Evolutionary conservation across 768 basidiomycete genomes (phyloP).

Genomic region (Multifurca ochricompacta): DNA sequence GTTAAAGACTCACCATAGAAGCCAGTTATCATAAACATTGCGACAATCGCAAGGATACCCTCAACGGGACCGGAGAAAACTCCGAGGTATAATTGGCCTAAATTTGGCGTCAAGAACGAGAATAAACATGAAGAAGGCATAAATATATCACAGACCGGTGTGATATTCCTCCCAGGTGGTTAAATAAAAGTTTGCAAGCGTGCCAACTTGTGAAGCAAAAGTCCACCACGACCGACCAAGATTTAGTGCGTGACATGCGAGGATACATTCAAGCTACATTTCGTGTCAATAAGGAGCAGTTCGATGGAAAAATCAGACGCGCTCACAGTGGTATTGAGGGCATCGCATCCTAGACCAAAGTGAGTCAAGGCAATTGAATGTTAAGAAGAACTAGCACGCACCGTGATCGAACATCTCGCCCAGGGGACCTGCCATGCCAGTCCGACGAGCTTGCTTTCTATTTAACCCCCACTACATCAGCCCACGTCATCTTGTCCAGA

Average conservation of each 20-base stretch:
- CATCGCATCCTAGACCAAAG: slow-evolving; percentile 62
- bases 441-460: slow-evolving; percentile 92
- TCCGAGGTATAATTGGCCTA: slow-evolving; percentile 84
- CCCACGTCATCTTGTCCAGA: not conserved
- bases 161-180: slow-evolving; percentile 83
- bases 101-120: slow-evolving; percentile 1
- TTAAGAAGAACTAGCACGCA: slow-evolving; percentile 27
- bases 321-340: slow-evolving; percentile 84
- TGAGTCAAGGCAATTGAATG: not conserved
- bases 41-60: slow-evolving; percentile 81
- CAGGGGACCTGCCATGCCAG: slow-evolving; percentile 95
- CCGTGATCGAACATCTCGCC: slow-evolving; percentile 99
- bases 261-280: slow-evolving; percentile 73
- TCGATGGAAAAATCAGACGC: no score
- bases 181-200: slow-evolving; percentile 63
- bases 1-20: slow-evolving; percentile 46
- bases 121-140: not conserved
- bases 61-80: slow-evolving; percentile 95
- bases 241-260: slow-evolving; percentile 79
- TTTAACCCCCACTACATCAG: not conserved
- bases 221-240: slow-evolving; percentile 97
- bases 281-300: not conserved
- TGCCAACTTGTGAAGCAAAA: slow-evolving; percentile 69
- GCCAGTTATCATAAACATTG: slow-evolving; percentile 72
- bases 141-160: slow-evolving; percentile 51